These are phyloP conservation scores for Penicillium italicum DNA, from an alignment of 2,329 filamentous ascomycete genomes.

Conservation along the genomic window DNA sequence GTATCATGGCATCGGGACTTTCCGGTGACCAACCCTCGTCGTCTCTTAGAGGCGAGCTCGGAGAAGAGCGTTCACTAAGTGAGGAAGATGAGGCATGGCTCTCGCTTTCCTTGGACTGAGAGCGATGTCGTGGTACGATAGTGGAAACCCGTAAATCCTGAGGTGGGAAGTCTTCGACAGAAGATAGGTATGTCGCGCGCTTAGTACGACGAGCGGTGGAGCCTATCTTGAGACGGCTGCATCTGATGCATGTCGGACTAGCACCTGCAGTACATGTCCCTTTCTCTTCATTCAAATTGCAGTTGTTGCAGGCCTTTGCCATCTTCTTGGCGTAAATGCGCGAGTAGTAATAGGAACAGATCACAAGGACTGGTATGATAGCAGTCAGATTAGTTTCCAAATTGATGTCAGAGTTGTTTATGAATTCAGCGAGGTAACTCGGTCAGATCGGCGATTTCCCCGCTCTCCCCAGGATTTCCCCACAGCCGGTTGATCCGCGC, in stretches of 20 bases:
- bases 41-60: not conserved
- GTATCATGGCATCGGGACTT: not conserved
- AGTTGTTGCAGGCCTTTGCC: slow-evolving; percentile 20
- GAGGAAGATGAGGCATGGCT: slow-evolving; percentile 7
- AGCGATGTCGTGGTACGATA: slow-evolving; percentile 5
- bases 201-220: slow-evolving; percentile 16
- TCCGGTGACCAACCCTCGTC: slow-evolving; percentile 5
- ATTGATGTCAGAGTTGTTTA: not conserved
- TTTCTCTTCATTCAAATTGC: slow-evolving; percentile 19
- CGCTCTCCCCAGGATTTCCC: slow-evolving; percentile 15
- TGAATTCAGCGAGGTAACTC: not conserved
- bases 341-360: not conserved
- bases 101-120: slow-evolving; percentile 1
- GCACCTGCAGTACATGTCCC: slow-evolving; percentile 19
- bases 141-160: slow-evolving; percentile 18
- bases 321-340: slow-evolving; percentile 34
- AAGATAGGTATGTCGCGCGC: slow-evolving; percentile 16
- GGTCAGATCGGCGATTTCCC: slow-evolving; percentile 10
- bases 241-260: slow-evolving; percentile 18
- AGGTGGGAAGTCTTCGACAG: slow-evolving; percentile 15
- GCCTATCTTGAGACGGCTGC: slow-evolving; percentile 20
- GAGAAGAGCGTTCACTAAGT: slow-evolving; percentile 8
- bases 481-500: slow-evolving; percentile 5
- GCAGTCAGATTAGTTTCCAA: not conserved
- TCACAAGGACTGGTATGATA: not conserved